Conservation (phyloP, 495 filamentous ascomycete species). For the Aspergillus diversus region DNA sequence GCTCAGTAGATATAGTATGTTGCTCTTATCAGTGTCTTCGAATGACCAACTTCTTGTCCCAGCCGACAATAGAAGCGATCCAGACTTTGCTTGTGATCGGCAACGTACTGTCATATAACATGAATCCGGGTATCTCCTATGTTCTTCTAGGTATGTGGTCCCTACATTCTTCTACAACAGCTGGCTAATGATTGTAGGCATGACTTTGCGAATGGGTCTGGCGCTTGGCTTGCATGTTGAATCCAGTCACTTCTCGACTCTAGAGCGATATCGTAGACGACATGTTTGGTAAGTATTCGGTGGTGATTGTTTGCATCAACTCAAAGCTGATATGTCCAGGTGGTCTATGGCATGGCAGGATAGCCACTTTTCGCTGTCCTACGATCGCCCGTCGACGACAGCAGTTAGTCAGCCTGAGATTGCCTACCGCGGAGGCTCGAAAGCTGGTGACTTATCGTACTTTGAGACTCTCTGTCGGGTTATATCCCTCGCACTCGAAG, state of each 20-base stretch:
- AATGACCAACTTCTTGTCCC: constrained; percentile 63
- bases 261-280: constrained; percentile 43
- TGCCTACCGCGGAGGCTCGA: constrained; percentile 44
- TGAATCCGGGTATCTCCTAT: constrained; percentile 67
- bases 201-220: constrained; percentile 62
- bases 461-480: constrained; percentile 59
- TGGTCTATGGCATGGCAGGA: constrained; percentile 69
- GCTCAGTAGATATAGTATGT: constrained; percentile 46
- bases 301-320: not conserved
- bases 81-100: constrained; percentile 62
- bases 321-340: constrained; percentile 30
- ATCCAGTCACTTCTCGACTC: constrained; percentile 50
- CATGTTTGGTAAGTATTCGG: constrained; percentile 43
- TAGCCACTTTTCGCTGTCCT: constrained; percentile 62
- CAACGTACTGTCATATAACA: constrained; percentile 65
- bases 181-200: constrained; percentile 34
- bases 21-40: constrained; percentile 66
- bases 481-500: constrained; percentile 56
- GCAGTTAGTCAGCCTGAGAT: constrained; percentile 53
- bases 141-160: constrained; percentile 49
- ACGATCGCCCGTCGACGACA: constrained; percentile 59
- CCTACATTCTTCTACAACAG: not conserved
- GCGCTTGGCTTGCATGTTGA: constrained; percentile 59
- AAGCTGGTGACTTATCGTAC: constrained; percentile 49
- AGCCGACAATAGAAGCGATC: constrained; percentile 60